A percentile compares a stretch with the other conserved stretches of the same genome.
phyloP scores from a whole-genome alignment of 352 stramenopile species.

The Pythium insidiosum region DNA sequence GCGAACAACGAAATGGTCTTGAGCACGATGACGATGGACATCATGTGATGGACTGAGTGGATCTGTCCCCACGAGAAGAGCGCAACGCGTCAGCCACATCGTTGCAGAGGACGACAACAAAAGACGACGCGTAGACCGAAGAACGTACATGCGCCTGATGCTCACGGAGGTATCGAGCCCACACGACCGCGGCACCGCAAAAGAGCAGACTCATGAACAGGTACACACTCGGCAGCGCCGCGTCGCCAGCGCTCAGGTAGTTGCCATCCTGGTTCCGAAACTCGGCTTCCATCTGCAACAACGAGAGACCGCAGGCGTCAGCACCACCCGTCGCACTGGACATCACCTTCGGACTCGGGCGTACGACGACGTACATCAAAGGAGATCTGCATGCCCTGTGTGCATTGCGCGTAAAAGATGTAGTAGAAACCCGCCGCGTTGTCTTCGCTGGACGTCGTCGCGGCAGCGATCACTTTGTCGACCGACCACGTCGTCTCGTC shows the following conservation, averaged over 20 bases:
- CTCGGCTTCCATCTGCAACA: constrained; percentile 67
- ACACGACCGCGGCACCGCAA: constrained; percentile 38
- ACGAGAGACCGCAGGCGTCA: constrained; percentile 8
- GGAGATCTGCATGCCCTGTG: constrained; percentile 57
- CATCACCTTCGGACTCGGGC: not conserved
- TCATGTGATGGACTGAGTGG: constrained; percentile 94
- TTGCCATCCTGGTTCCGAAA: constrained; percentile 79
- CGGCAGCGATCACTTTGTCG: constrained; percentile 15
- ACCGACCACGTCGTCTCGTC: constrained; percentile 46
- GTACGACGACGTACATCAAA: constrained; percentile 77
- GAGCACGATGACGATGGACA: constrained; percentile 89
- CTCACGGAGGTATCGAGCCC: constrained; percentile 49
- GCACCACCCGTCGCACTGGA: constrained; percentile 38
- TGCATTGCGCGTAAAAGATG: constrained; percentile 82
- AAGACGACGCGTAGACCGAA: too few relatives aligned
- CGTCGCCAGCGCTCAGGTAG: constrained; percentile 81
- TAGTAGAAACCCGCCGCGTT: constrained; percentile 76
- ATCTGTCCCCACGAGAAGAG: constrained; percentile 39
- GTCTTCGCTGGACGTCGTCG: constrained; percentile 4
- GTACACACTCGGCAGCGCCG: constrained; percentile 81
- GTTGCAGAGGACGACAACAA: constrained; percentile 14
- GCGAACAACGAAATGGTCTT: constrained; percentile 93
- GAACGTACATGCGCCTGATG: constrained; percentile 59
- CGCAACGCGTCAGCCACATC: not conserved
- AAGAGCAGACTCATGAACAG: constrained; percentile 74